Evolutionary conservation across 768 basidiomycete species (phyloP), one percentile per base, ranked within the genome.

Genomic region (Leccinum imitatum): DNA sequence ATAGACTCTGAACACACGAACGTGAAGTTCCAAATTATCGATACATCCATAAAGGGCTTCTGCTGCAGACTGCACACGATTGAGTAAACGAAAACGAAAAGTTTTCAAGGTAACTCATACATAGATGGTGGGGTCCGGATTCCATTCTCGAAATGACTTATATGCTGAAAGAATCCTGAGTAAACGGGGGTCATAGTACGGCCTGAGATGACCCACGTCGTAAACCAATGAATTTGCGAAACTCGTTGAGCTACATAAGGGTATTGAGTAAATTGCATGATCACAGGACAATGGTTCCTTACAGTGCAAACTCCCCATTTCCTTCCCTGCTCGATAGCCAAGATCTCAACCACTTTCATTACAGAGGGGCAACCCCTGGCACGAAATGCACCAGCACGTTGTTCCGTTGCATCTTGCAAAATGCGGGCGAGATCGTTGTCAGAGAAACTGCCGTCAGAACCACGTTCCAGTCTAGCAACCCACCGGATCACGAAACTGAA

Each of bases 11-110:
- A 41, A 10, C 59, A 17, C 46, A 70, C 83, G 50, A 59, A 86
- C 90, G 66, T 93, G 82, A 11, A 94, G 82, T 68, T 93, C 92
- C 35, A 93, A 81, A 69, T 90, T 87, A 65, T 93, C 84, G 58
- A 92, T 87, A 62, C 89, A 79, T 50, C 78, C 79, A 67, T 92
- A 91, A 15, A 92, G 78, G 8, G 80, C 74, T 52, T 81, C 78
- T 0, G 92, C 92, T 2, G 86, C 82, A 14, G 68, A 78, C 87
- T 90, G 58, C 25, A 10, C 13, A 52, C 6, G 7, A 41, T 19
- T 66, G 27, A 60, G 62, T 19, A 46, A 31, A n/a, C n/a, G n/a
- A n/a, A n/a, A n/a, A n/a, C 10, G 37, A 39, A 41, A 41, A 14
- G 17, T 3, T 9, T 11, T 6, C 35, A 33, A 39, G 23, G 8